phyloP scores from a whole-genome alignment of 768 basidiomycete species.

The Amanita molliuscula region DNA sequence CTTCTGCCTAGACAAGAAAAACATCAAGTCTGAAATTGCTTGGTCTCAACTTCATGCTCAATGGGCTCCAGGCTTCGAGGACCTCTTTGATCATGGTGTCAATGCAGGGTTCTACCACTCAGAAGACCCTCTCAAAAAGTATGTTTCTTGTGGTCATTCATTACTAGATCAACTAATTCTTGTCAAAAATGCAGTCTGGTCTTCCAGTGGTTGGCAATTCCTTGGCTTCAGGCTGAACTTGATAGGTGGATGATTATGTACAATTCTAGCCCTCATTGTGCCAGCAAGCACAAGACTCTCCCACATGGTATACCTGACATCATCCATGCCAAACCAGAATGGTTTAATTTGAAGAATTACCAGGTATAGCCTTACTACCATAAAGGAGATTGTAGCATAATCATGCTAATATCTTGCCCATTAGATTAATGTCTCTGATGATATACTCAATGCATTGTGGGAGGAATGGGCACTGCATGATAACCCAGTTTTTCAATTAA shows the following conservation, averaged over 20 bases:
- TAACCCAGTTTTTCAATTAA: background rate
- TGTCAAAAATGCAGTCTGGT: constrained; percentile 24
- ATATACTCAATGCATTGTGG: no score
- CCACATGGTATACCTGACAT: constrained; percentile 28
- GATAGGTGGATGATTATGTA: constrained; percentile 15
- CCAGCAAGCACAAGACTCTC: constrained; percentile 23
- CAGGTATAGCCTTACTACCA: background rate
- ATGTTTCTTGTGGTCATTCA: no score
- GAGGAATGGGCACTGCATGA: no score
- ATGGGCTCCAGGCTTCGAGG: constrained; percentile 27
- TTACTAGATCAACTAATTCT: no score
- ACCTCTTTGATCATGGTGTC: constrained; percentile 20
- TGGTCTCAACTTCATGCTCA: constrained; percentile 23
- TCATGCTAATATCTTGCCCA: no score
- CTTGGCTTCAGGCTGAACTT: constrained; percentile 28
- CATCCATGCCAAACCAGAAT: constrained; percentile 19
- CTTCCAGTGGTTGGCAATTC: constrained; percentile 30
- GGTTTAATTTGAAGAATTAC: constrained; percentile 15
- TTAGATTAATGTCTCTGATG: no score
- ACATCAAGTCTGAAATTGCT: constrained; percentile 30
- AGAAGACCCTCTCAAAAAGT: no score
- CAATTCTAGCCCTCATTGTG: constrained; percentile 15
- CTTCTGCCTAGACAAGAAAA: constrained; percentile 21
- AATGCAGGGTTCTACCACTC: constrained; percentile 16
- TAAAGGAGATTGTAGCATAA: background rate